Evolutionary conservation across 306 rosid genomes (phyloP).

Genomic region (Carpinus viminea): DNA sequence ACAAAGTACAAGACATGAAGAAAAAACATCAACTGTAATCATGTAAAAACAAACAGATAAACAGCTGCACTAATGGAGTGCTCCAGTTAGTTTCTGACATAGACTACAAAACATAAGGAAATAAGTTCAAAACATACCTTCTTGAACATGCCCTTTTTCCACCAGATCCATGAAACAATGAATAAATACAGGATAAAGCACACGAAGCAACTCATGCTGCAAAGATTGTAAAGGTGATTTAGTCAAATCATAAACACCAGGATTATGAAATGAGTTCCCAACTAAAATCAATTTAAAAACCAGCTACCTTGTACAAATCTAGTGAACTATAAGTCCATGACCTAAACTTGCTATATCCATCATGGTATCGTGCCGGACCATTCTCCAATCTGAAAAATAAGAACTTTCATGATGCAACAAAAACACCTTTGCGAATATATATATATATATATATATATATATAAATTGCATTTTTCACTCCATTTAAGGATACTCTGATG

Average conservation of each 20-base stretch:
- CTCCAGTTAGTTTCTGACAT: not conserved
- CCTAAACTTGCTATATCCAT: conserved; percentile 81
- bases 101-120: conserved; percentile 1
- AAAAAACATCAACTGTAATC: not conserved
- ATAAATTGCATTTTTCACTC: not conserved
- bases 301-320: conserved; percentile 76
- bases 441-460: too few relatives aligned
- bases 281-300: not conserved
- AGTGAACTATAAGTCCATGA: conserved; percentile 80
- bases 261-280: conserved; percentile 8
- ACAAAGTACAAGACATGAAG: not conserved
- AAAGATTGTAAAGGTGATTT: conserved; percentile 20
- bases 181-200: conserved; percentile 91
- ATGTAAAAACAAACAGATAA: not conserved
- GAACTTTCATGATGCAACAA: not conserved
- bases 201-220: conserved; percentile 96
- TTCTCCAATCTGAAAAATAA: conserved; percentile 55
- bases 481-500: not conserved
- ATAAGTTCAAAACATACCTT: conserved; percentile 47
- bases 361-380: conserved; percentile 76
- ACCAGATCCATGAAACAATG: conserved; percentile 98
- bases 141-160: conserved; percentile 91
- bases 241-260: not conserved
- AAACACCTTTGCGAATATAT: not conserved
- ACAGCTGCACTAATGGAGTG: not conserved